Conservation (phyloP, 148 eudicot species). For the Spergularia bocconei region DNA sequence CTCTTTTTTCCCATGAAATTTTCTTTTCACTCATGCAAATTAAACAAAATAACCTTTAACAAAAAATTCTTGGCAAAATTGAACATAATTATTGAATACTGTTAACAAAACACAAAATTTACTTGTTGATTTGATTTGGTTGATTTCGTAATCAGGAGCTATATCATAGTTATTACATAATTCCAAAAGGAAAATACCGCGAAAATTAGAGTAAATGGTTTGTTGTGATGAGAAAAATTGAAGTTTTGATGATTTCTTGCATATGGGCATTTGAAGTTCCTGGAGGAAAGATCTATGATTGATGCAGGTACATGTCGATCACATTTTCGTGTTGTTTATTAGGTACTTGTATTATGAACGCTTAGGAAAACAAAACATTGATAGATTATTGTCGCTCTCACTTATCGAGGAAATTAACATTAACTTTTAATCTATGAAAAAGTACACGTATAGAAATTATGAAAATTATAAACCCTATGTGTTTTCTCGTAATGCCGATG, state of each 20-base stretch:
- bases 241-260: slow-evolving; percentile 24
- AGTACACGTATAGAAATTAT: too few species aligned
- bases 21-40: slow-evolving; percentile 17
- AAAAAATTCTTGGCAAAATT: not conserved
- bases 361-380: too few species aligned
- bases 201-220: not conserved
- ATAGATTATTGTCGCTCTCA: not conserved
- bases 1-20: slow-evolving; percentile 21
- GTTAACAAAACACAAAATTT: not conserved
- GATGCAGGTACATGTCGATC: slow-evolving; percentile 17
- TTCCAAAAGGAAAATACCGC: not conserved
- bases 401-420: too few species aligned
- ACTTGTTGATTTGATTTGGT: not conserved
- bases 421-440: too few species aligned
- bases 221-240: slow-evolving; percentile 12
- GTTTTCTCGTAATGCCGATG: too few species aligned
- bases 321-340: not conserved
- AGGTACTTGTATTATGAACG: too few species aligned
- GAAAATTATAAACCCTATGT: too few species aligned
- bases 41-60: not conserved
- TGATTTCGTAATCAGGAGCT: too few species aligned
- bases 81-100: not conserved
- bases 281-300: slow-evolving; percentile 12
- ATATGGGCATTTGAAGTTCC: slow-evolving; percentile 11
- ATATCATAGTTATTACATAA: too few species aligned